phyloP scores from a whole-genome alignment of 75 land plant genomes.

The Sequoiadendron giganteum region DNA sequence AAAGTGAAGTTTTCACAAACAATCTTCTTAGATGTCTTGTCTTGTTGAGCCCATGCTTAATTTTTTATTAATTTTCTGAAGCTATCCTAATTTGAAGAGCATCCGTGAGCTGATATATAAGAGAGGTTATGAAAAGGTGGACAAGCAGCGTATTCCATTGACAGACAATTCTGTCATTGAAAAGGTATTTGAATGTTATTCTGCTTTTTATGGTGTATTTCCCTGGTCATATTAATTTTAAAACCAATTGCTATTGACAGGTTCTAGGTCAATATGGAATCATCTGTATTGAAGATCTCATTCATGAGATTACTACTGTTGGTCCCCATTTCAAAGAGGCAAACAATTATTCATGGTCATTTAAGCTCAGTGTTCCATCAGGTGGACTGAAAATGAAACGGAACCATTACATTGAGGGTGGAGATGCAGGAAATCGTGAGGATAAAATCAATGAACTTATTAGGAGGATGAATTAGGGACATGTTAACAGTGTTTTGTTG shows the following conservation, averaged over 20 bases:
- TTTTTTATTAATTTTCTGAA: constrained; percentile 8
- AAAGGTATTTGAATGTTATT: constrained; percentile 34
- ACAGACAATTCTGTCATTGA: constrained; percentile 75
- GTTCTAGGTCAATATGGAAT: constrained; percentile 64
- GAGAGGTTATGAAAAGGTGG: constrained; percentile 72
- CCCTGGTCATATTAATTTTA: neutral
- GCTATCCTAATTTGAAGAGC: constrained; percentile 83
- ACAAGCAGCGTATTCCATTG: constrained; percentile 68
- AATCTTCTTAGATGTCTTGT: neutral
- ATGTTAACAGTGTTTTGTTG: neutral
- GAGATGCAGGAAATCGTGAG: constrained; percentile 88
- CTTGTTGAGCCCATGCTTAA: neutral
- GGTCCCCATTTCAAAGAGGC: constrained; percentile 77
- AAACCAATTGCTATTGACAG: constrained; percentile 16
- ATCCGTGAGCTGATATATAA: constrained; percentile 80
- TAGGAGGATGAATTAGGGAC: constrained; percentile 69
- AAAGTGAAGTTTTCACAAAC: neutral
- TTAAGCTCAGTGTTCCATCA: constrained; percentile 74
- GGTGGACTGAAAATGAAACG: constrained; percentile 86
- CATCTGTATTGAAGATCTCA: constrained; percentile 75
- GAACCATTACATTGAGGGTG: constrained; percentile 78
- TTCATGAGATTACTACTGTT: constrained; percentile 78
- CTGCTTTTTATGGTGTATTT: neutral
- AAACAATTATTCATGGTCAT: constrained; percentile 84
- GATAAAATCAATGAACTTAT: constrained; percentile 71